Percentiles rank a stretch among this genome's conserved stretches.
Evolutionary conservation across 1,139 yeast species (phyloP).

Genomic region (Saccharomyces hybrid): DNA sequence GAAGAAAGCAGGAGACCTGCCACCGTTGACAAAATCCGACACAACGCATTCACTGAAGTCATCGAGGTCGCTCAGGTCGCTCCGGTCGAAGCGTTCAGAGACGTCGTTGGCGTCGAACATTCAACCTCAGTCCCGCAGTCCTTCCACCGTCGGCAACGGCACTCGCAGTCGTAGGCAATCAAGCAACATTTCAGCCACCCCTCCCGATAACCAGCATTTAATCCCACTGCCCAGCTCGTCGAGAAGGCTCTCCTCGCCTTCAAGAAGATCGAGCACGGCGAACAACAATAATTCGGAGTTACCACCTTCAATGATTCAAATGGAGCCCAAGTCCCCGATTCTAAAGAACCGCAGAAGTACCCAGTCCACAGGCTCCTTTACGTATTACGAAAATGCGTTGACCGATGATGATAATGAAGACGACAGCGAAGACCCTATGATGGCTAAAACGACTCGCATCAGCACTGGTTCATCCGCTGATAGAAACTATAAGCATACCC

Average conservation of each 20-base stretch:
- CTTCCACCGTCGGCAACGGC: background rate
- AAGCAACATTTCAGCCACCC: background rate
- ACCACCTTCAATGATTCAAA: constrained; percentile 58
- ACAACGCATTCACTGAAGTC: constrained; percentile 48
- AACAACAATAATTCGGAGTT: constrained; percentile 17
- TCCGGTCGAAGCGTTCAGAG: constrained; percentile 35
- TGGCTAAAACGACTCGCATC: constrained; percentile 8
- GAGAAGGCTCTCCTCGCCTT: constrained; percentile 7
- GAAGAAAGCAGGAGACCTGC: constrained; percentile 33
- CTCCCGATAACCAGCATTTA: background rate
- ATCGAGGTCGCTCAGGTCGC: constrained; percentile 42
- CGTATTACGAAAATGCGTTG: constrained; percentile 9
- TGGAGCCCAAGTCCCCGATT: constrained; percentile 58
- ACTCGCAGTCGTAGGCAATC: background rate
- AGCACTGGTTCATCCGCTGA: constrained; percentile 1
- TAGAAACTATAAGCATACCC: background rate
- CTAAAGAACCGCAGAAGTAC: constrained; percentile 32
- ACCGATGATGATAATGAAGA: constrained; percentile 8
- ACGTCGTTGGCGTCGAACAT: constrained; percentile 11
- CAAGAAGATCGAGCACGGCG: constrained; percentile 17
- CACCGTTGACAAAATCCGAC: constrained; percentile 44
- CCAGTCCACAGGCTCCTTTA: constrained; percentile 8
- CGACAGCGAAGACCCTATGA: constrained; percentile 6
- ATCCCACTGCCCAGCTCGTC: background rate
- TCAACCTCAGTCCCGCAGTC: background rate